phyloP scores from a whole-genome alignment of 1,139 yeast species.

The Meyerozyma sp. region DNA sequence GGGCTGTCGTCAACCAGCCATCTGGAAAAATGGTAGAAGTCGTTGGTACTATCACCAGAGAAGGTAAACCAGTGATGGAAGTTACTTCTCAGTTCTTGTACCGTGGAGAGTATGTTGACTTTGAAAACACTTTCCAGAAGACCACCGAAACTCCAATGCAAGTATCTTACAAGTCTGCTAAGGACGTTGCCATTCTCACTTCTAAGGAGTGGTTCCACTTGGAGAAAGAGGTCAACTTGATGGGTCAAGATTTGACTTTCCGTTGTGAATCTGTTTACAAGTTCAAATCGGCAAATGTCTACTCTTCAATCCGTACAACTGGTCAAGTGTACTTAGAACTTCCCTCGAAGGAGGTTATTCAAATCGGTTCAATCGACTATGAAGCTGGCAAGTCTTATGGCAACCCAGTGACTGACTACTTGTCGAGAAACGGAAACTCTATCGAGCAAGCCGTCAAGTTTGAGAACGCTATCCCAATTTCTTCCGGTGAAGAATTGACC shows the following conservation, averaged over 20 bases:
- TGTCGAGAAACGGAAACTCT: conserved; percentile 85
- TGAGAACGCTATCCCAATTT: conserved; percentile 86
- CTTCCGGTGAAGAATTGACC: conserved; percentile 67
- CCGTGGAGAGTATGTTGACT: conserved; percentile 88
- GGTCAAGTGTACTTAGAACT: conserved; percentile 87
- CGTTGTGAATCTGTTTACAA: conserved; percentile 83
- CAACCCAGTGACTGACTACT: conserved; percentile 94
- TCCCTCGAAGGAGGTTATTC: conserved; percentile 86
- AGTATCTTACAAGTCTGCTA: conserved; percentile 63
- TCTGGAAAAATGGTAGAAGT: conserved; percentile 97
- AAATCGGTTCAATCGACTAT: conserved; percentile 83
- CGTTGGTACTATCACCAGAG: conserved; percentile 81
- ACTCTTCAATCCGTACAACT: conserved; percentile 72
- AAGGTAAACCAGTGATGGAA: conserved; percentile 79
- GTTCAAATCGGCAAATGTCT: conserved; percentile 71
- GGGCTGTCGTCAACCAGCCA: conserved; percentile 84
- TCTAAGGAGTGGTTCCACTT: conserved; percentile 98
- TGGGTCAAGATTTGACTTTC: conserved; percentile 79
- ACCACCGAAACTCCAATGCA: conserved; percentile 84
- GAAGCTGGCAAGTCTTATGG: conserved; percentile 93
- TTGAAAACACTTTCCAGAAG: conserved; percentile 88
- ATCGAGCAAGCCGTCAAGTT: conserved; percentile 91
- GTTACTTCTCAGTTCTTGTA: conserved; percentile 93
- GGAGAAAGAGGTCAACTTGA: conserved; percentile 63
- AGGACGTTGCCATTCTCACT: conserved; percentile 88